phyloP scores from a whole-genome alignment of 306 rosid species.

The Prunus armeniaca region DNA sequence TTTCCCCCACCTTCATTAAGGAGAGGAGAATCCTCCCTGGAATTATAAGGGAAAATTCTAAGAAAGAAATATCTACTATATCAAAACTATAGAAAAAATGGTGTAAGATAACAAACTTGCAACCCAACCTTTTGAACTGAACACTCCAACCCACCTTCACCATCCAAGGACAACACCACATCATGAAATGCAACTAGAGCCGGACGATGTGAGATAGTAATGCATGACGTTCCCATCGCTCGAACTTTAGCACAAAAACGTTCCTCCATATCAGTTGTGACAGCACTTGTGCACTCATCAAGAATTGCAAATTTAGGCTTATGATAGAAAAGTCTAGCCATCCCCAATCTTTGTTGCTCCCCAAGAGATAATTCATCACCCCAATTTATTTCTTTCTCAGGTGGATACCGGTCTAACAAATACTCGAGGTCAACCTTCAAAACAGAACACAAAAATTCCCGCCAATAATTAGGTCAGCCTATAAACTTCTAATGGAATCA shows the following conservation, averaged over 20 bases:
- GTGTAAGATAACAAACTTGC: slow-evolving; percentile 13
- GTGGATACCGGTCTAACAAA: slow-evolving; percentile 83
- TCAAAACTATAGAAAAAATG: slow-evolving; percentile 7
- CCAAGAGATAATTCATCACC: slow-evolving; percentile 97
- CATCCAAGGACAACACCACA: slow-evolving; percentile 90
- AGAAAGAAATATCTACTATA: slow-evolving; percentile 26
- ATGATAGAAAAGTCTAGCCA: slow-evolving; percentile 98
- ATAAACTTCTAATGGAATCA: slow-evolving; percentile 10
- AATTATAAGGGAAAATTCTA: slow-evolving; percentile 26
- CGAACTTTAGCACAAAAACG: slow-evolving; percentile 95
- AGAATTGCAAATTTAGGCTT: slow-evolving; percentile 98
- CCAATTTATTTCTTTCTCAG: slow-evolving; percentile 91
- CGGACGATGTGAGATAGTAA: slow-evolving; percentile 98
- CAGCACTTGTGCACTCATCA: slow-evolving; percentile 99
- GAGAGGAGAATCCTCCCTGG: slow-evolving; percentile 71
- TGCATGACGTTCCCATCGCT: slow-evolving; percentile 99
- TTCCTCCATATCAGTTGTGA: slow-evolving; percentile 99
- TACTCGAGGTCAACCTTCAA: slow-evolving; percentile 95
- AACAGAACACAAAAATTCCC: slow-evolving; percentile 18
- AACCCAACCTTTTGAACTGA: slow-evolving; percentile 64
- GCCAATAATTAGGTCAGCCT: slow-evolving; percentile 21
- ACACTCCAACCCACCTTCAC: slow-evolving; percentile 99
- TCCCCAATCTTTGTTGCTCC: slow-evolving; percentile 96
- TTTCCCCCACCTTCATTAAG: slow-evolving; percentile 41
- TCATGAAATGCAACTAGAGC: slow-evolving; percentile 98